A percentile compares a stretch with the other conserved stretches of the same genome.
phyloP scores from a whole-genome alignment of 2,329 filamentous ascomycete genomes.

The Endocalyx cinctus region DNA sequence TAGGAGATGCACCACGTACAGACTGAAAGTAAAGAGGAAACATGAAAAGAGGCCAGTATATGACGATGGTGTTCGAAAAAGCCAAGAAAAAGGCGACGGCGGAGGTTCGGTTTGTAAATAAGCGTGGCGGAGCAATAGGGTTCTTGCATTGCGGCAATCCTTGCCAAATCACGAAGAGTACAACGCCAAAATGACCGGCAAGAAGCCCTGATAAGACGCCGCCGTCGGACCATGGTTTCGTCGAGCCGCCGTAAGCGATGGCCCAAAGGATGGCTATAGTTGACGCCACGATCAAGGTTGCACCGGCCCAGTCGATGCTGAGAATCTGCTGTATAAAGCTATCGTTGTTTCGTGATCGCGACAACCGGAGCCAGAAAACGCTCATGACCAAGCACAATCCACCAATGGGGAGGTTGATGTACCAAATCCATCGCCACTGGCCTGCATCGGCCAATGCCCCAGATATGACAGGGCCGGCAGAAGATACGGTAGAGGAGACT shows the following conservation, averaged over 20 bases:
- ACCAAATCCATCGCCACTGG: conserved; percentile 37
- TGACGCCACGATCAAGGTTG: background rate
- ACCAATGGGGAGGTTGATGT: conserved; percentile 26
- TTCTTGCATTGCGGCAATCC: conserved; percentile 8
- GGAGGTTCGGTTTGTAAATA: conserved; percentile 38
- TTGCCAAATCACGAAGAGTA: conserved; percentile 4
- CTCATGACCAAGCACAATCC: no score
- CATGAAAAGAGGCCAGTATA: conserved; percentile 30
- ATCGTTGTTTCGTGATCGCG: no score
- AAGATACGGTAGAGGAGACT: conserved; percentile 24
- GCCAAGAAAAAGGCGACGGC: conserved; percentile 24
- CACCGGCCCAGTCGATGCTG: background rate
- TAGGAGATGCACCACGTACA: conserved; percentile 22
- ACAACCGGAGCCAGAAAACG: no score
- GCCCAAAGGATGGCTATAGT: conserved; percentile 1
- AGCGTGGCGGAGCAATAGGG: conserved; percentile 33
- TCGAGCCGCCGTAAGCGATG: background rate
- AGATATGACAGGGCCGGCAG: conserved; percentile 22
- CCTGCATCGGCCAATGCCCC: conserved; percentile 9
- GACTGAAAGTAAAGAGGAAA: conserved; percentile 38
- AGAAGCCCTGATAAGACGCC: background rate
- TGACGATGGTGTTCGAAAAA: conserved; percentile 30
- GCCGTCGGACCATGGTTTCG: conserved; percentile 1
- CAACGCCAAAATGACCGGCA: background rate
- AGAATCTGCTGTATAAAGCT: no score